These are phyloP conservation scores for Yamadazyma diospyri DNA, from an alignment of 1,139 yeast genomes.

Conservation along the genomic window DNA sequence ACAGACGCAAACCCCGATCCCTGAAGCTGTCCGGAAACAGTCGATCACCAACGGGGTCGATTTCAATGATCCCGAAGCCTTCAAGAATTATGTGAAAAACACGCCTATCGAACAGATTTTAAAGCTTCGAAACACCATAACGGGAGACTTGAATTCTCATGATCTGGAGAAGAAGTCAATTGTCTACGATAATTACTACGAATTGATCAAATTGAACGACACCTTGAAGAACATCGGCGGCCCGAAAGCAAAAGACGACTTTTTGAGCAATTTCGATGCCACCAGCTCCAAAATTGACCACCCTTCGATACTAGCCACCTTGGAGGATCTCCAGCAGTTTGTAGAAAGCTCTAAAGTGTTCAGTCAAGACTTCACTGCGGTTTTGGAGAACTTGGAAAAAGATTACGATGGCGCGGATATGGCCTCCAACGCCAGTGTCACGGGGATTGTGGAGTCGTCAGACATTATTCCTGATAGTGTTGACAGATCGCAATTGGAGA, in stretches of 20 bases:
- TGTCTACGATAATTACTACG: conserved; percentile 47
- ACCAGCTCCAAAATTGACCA: conserved; percentile 12
- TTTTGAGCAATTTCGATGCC: conserved; percentile 1
- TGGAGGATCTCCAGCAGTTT: conserved; percentile 27
- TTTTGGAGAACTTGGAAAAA: conserved; percentile 20
- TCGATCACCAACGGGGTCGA: conserved; percentile 9
- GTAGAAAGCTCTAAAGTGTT: conserved; percentile 24
- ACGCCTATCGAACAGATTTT: conserved; percentile 36
- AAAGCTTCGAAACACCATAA: conserved; percentile 31
- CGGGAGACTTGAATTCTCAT: conserved; percentile 31
- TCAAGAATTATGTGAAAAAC: conserved; percentile 31
- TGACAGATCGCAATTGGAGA: conserved; percentile 15
- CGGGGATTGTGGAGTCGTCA: conserved; percentile 13
- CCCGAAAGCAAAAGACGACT: conserved; percentile 10
- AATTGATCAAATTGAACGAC: conserved; percentile 40
- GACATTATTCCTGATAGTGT: conserved; percentile 13
- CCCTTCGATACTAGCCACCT: conserved; percentile 23
- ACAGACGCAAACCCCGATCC: conserved; percentile 6
- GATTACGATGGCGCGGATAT: conserved; percentile 13
- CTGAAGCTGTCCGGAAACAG: conserved; percentile 1
- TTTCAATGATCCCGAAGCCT: conserved; percentile 20
- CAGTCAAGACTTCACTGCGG: conserved; percentile 27
- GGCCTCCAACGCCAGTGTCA: conserved; percentile 23
- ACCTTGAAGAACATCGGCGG: conserved; percentile 30
- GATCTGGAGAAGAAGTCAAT: conserved; percentile 44